Evolutionary conservation across 345 rosid genomes (phyloP), one percentile per base, ranked within the genome.

Genomic region (Eucalyptus tenuipes): DNA sequence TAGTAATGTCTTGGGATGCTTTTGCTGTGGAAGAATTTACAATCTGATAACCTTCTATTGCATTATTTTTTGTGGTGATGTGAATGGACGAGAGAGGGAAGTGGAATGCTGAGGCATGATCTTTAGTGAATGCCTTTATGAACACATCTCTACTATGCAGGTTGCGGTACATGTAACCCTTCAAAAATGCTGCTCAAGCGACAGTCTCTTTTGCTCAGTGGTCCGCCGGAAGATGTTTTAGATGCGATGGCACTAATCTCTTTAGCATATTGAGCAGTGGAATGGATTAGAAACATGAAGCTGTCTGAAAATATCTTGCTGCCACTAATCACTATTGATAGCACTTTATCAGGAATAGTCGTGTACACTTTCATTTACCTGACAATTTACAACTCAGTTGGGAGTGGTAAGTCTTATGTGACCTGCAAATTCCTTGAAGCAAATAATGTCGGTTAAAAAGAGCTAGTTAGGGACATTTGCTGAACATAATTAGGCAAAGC

Each of bases 151-250:
- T 11, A 24, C 24, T 3, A 20, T 11, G 47, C 84, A 20, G 84
- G 47, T 75, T 20, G 37, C 3, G 37, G 6, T 64, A 4, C 40
- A 7, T 14, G 37, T 75, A 37, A 75, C 47, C 6, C 4, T 40
- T 2, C 8, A 2, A 2, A 75, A 40, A 22, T 40, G 0, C 16
- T 13, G 5, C 22, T 40, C 47, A 0, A 0, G 82, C 2, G 47
- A 40, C 12, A 20, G 4, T 33, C 4, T 71, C 81, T 71, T 37
- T 37, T 68, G 81, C 81, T 33, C 7, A 10, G 81, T 4, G 81
- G 45, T 71, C 14, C 0, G 45, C 0, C 0, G 12, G 22, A 68
- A 31, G 22, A 33, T 64, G 37, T n/a, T 64, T n/a, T n/a, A n/a
- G 37, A n/a, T 64, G 75, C 6, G 37, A 64, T n/a, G 6, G 80